Evolutionary conservation across 345 rosid species (phyloP).

Genomic region (Barbarea vulgaris): DNA sequence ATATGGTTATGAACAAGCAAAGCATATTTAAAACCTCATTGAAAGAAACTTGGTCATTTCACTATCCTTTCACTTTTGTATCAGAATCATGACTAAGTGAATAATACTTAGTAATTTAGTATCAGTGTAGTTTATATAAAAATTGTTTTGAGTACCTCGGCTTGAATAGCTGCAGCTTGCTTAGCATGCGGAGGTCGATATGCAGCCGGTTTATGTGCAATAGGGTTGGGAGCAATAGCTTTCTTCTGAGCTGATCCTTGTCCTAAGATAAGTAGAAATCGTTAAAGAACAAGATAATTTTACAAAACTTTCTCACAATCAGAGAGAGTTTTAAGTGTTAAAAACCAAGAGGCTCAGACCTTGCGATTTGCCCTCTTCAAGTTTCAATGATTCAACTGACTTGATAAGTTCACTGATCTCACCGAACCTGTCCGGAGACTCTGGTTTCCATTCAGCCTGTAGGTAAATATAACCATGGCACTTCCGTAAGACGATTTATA

Average conservation of each 20-base stretch:
- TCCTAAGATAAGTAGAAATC: slow-evolving; percentile 43
- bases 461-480: slow-evolving; percentile 10
- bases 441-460: slow-evolving; percentile 95
- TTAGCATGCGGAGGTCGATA: slow-evolving; percentile 96
- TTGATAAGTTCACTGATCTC: slow-evolving; percentile 71
- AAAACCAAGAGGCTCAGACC: slow-evolving; percentile 45
- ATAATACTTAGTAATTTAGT: neutral
- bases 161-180: slow-evolving; percentile 71
- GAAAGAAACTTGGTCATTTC: neutral
- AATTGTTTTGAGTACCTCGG: slow-evolving; percentile 62
- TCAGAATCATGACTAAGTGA: neutral
- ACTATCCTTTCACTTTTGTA: neutral
- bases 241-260: slow-evolving; percentile 63
- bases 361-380: slow-evolving; percentile 62
- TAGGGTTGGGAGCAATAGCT: slow-evolving; percentile 45
- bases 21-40: neutral
- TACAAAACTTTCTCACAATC: neutral
- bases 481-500: slow-evolving; percentile 1
- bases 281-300: slow-evolving; percentile 19
- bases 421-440: slow-evolving; percentile 68
- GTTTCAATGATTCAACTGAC: slow-evolving; percentile 63
- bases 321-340: neutral
- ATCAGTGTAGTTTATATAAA: neutral
- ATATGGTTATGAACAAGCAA: neutral
- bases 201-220: slow-evolving; percentile 75